Conservation (phyloP, 306 rosid genomes). For the Rosa chinensis region DNA sequence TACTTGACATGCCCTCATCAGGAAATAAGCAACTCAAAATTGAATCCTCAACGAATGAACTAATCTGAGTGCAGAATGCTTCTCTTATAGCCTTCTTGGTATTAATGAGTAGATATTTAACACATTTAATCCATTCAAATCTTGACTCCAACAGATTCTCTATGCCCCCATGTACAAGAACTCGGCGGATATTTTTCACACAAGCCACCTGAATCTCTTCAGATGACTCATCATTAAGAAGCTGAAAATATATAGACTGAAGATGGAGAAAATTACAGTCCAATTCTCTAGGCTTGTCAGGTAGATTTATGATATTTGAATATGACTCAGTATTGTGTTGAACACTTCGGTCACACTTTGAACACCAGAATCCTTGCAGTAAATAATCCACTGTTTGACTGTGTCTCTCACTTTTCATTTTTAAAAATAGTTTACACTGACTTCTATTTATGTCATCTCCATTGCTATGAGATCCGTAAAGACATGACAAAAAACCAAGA, state of each 20-base stretch:
- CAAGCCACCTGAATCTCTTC: conserved; percentile 88
- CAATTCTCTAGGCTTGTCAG: conserved; percentile 35
- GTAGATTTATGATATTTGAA: conserved; percentile 38
- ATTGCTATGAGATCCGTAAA: conserved; percentile 63
- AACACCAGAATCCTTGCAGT: conserved; percentile 83
- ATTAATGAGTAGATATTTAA: conserved; percentile 58
- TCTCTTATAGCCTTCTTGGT: conserved; percentile 67
- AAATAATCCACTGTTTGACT: conserved; percentile 54
- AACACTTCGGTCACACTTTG: conserved; percentile 63
- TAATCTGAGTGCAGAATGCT: conserved; percentile 80
- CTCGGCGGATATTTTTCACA: conserved; percentile 60
- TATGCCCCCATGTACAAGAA: conserved; percentile 59
- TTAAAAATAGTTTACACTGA: conserved; percentile 55
- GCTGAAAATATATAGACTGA: conserved; percentile 61
- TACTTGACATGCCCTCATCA: conserved; percentile 39
- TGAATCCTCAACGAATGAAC: conserved; percentile 61
- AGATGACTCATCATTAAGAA: conserved; percentile 73
- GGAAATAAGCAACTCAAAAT: conserved; percentile 53
- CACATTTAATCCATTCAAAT: conserved; percentile 62
- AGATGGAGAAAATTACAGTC: conserved; percentile 53
- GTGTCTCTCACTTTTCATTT: conserved; percentile 38
- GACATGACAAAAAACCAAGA: conserved; percentile 89
- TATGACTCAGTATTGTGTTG: conserved; percentile 30
- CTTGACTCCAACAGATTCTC: conserved; percentile 49
- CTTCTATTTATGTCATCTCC: conserved; percentile 35